A percentile compares a stretch with the other conserved stretches of the same genome.
These are phyloP conservation scores for Penicillium paxilli DNA, from an alignment of 495 filamentous ascomycete genomes.

Conservation along the genomic window DNA sequence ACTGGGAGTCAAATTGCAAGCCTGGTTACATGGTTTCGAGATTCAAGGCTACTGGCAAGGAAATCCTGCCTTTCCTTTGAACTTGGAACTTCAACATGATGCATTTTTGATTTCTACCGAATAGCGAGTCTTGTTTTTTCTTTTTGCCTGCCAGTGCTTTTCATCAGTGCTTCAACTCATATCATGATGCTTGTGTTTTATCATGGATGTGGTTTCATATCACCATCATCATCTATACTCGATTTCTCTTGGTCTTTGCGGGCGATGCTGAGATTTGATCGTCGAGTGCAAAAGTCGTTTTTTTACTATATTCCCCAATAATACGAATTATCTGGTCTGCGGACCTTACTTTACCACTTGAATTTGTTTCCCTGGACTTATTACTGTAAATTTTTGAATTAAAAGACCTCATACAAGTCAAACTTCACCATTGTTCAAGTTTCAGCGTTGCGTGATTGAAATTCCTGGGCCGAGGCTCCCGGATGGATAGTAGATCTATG, in stretches of 20 bases:
- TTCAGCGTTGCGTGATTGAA: too few species aligned
- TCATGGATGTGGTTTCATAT: too few species aligned
- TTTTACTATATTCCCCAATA: not conserved
- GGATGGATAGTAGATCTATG: too few species aligned
- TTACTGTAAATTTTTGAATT: too few species aligned
- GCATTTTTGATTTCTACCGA: not conserved
- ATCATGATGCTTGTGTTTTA: too few species aligned
- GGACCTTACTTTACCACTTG: too few species aligned
- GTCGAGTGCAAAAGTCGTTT: not conserved
- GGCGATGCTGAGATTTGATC: not conserved
- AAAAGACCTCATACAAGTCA: too few species aligned
- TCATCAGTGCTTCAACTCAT: too few species aligned
- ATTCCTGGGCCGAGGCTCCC: too few species aligned
- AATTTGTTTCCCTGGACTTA: too few species aligned
- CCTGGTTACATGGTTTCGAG: conserved; percentile 19
- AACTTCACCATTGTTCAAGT: too few species aligned
- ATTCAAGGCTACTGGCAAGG: conserved; percentile 13
- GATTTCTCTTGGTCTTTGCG: not conserved
- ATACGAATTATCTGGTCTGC: not conserved
- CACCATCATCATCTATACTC: not conserved
- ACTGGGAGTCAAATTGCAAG: conserved; percentile 25
- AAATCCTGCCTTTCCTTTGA: not conserved
- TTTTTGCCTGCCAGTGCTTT: too few species aligned
- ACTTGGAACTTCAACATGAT: not conserved
- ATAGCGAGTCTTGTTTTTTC: not conserved